Conservation (phyloP, 305 asterid genomes). For the Salvia sclarea region DNA sequence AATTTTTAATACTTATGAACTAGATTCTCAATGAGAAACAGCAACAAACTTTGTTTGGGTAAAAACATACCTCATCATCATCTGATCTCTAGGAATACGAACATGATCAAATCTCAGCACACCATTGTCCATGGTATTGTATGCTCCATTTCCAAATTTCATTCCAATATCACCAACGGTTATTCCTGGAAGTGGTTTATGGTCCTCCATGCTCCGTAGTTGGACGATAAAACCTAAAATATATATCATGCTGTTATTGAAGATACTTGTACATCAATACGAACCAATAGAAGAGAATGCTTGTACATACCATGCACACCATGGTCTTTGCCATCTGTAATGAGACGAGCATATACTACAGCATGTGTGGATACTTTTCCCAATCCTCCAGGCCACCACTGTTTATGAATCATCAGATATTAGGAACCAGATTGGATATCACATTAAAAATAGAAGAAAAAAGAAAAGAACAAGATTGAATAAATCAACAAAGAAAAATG, state of each 20-base stretch:
- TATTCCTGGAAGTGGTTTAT: constrained; percentile 81
- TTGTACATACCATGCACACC: constrained; percentile 78
- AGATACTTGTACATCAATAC: constrained; percentile 19
- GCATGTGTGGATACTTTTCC: constrained; percentile 97
- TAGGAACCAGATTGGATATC: constrained; percentile 15
- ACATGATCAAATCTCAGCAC: constrained; percentile 83
- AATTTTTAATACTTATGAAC: not conserved
- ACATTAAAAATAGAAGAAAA: too few relatives aligned
- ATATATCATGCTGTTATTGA: not conserved
- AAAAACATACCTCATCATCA: constrained; percentile 81
- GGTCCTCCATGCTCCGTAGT: constrained; percentile 91
- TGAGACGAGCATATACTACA: constrained; percentile 85
- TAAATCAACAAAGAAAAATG: constrained; percentile 8
- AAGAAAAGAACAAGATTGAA: constrained; percentile 2
- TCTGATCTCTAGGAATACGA: constrained; percentile 94
- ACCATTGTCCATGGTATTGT: constrained; percentile 98
- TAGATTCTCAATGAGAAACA: constrained; percentile 15
- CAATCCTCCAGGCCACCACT: constrained; percentile 99
- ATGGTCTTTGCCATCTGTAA: constrained; percentile 74
- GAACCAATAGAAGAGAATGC: not conserved
- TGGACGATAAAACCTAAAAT: constrained; percentile 84
- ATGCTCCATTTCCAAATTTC: constrained; percentile 98
- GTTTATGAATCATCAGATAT: constrained; percentile 28
- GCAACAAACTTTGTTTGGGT: constrained; percentile 17
- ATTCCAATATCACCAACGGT: constrained; percentile 95